Percentiles rank a stretch among this genome's conserved stretches.
Conservation (phyloP, 495 filamentous ascomycete genomes). For the Hypoxylon fragiforme region DNA sequence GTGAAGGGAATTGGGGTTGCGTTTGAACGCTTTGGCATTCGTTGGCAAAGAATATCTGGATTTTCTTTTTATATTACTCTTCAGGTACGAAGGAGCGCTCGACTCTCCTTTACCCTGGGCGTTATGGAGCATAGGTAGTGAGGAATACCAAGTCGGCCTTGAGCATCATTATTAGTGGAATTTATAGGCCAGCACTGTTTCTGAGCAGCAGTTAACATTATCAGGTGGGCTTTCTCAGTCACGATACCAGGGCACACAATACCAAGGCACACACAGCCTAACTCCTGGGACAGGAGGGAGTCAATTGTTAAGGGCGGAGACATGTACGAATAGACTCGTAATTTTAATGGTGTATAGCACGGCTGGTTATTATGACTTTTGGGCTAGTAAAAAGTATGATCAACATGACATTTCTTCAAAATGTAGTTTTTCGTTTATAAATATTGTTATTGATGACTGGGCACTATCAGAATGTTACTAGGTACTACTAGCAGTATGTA, state of each 20-base stretch:
- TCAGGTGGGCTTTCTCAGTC: slow-evolving; percentile 14
- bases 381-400: slow-evolving; percentile 5
- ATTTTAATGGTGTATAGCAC: slow-evolving; percentile 33
- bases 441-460: neutral
- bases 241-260: slow-evolving; percentile 26
- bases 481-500: no score
- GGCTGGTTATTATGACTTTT: slow-evolving; percentile 13
- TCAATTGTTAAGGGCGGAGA: slow-evolving; percentile 7
- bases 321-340: slow-evolving; percentile 23
- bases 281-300: slow-evolving; percentile 11
- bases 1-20: slow-evolving; percentile 16
- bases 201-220: slow-evolving; percentile 15
- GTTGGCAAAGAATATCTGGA: slow-evolving; percentile 25
- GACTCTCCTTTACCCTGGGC: slow-evolving; percentile 16
- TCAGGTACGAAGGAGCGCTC: slow-evolving; percentile 11
- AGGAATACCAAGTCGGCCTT: slow-evolving; percentile 22
- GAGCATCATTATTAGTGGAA: slow-evolving; percentile 6
- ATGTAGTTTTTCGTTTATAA: neutral
- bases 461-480: no score
- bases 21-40: slow-evolving; percentile 19
- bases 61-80: slow-evolving; percentile 6
- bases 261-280: slow-evolving; percentile 18
- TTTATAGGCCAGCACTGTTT: neutral
- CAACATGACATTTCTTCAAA: neutral
- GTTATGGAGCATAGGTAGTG: slow-evolving; percentile 23